phyloP scores from a whole-genome alignment of 257 asterid genomes.

The Catharanthus roseus region DNA sequence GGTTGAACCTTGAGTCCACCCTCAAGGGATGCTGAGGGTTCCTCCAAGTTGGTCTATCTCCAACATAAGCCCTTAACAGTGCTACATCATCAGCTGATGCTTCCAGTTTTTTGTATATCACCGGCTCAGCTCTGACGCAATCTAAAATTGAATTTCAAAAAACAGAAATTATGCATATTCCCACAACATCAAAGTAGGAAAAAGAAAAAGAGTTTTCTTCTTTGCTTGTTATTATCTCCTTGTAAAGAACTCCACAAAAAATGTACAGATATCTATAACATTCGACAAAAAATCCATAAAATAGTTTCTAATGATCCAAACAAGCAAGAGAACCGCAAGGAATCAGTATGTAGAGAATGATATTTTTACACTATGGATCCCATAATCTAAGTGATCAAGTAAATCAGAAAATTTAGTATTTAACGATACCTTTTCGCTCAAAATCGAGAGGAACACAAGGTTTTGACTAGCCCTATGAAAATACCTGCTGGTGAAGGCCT shows the following conservation, averaged over 20 bases:
- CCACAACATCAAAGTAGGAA: not conserved
- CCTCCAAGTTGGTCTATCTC: slow-evolving; percentile 91
- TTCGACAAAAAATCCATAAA: not conserved
- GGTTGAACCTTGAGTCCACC: slow-evolving; percentile 56
- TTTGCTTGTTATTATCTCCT: not conserved
- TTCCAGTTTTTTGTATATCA: slow-evolving; percentile 80
- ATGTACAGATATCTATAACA: not conserved
- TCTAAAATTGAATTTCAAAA: too few relatives aligned
- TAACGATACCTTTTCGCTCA: not conserved
- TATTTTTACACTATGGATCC: not conserved
- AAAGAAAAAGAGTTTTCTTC: not conserved
- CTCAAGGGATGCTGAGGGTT: slow-evolving; percentile 78
- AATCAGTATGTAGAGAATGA: not conserved
- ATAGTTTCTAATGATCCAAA: not conserved
- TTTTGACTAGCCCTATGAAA: too few relatives aligned
- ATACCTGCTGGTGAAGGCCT: too few relatives aligned
- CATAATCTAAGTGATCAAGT: not conserved
- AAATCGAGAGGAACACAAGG: too few relatives aligned
- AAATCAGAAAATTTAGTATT: not conserved
- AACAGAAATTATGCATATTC: not conserved
- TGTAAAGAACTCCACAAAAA: not conserved
- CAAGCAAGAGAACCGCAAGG: not conserved
- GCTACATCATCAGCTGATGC: slow-evolving; percentile 53
- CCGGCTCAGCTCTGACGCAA: slow-evolving; percentile 95
- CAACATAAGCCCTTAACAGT: slow-evolving; percentile 83